These are phyloP conservation scores for Luffa acutangula DNA, from an alignment of 306 rosid genomes.

Conservation along the genomic window DNA sequence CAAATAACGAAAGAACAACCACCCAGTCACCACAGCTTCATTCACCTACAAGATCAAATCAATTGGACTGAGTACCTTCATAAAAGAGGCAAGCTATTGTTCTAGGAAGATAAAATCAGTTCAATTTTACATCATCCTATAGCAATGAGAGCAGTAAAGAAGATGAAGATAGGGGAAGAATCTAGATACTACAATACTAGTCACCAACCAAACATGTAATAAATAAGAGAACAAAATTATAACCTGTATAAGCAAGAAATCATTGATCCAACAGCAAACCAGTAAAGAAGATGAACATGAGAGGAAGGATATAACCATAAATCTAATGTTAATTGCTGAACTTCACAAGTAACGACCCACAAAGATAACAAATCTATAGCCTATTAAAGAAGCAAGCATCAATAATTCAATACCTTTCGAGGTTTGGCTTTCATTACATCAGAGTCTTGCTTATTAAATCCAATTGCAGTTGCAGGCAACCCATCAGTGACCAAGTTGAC, in stretches of 20 bases:
- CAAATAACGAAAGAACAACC: conserved; percentile 97
- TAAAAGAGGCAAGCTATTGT: not conserved
- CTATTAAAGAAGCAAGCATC: not conserved
- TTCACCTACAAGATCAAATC: conserved; percentile 47
- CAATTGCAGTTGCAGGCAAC: conserved; percentile 97
- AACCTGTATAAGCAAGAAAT: not conserved
- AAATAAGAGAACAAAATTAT: not conserved
- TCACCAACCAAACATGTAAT: not conserved
- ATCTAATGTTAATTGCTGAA: not conserved
- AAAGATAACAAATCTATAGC: not conserved
- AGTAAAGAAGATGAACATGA: not conserved
- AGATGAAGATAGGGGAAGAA: not conserved
- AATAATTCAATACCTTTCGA: conserved; percentile 52
- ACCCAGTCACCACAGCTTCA: conserved; percentile 95
- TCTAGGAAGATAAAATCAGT: not conserved
- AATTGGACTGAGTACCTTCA: not conserved
- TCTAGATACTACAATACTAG: not conserved
- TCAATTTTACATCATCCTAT: not conserved
- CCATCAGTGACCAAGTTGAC: conserved; percentile 98
- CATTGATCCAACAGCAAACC: not conserved
- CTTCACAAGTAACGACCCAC: not conserved
- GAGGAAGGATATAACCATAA: not conserved
- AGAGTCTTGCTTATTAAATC: conserved; percentile 91
- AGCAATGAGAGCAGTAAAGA: not conserved
- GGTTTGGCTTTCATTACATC: conserved; percentile 97